Percentiles rank a stretch among this genome's conserved stretches.
Conservation (phyloP, 345 rosid species). For the Gossypium raimondii region DNA sequence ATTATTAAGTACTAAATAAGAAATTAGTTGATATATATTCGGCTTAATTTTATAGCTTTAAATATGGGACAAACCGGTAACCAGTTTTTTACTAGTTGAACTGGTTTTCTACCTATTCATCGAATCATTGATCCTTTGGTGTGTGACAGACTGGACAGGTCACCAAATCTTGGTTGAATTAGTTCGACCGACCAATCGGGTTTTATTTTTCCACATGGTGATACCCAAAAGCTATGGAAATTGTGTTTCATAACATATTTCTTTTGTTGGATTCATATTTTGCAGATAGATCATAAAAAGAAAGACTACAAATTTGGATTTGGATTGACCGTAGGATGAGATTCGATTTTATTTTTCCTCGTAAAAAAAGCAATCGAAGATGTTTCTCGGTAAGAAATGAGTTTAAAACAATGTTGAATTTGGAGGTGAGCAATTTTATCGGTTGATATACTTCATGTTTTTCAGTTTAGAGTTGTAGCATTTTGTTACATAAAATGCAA, state of each 20-base stretch:
- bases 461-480: not conserved
- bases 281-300: conserved; percentile 91
- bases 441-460: not conserved
- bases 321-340: conserved; percentile 79
- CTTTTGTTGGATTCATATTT: not conserved
- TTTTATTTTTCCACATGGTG: not conserved
- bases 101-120: too few species aligned
- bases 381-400: not conserved
- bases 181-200: too few species aligned
- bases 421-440: not conserved
- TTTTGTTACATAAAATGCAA: not conserved
- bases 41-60: too few species aligned
- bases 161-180: too few species aligned
- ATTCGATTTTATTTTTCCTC: conserved; percentile 3
- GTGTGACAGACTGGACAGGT: too few species aligned
- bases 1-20: too few species aligned
- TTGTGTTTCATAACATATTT: not conserved
- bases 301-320: conserved; percentile 93
- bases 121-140: too few species aligned
- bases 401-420: not conserved
- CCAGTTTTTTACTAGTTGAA: too few species aligned
- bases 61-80: too few species aligned
- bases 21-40: too few species aligned
- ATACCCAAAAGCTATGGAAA: too few species aligned
- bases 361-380: not conserved